A percentile compares a stretch with the other conserved stretches of the same genome.
These are phyloP conservation scores for Eimeria acervulina DNA, from an alignment of 169 alveolate species.

Conservation along the genomic window DNA sequence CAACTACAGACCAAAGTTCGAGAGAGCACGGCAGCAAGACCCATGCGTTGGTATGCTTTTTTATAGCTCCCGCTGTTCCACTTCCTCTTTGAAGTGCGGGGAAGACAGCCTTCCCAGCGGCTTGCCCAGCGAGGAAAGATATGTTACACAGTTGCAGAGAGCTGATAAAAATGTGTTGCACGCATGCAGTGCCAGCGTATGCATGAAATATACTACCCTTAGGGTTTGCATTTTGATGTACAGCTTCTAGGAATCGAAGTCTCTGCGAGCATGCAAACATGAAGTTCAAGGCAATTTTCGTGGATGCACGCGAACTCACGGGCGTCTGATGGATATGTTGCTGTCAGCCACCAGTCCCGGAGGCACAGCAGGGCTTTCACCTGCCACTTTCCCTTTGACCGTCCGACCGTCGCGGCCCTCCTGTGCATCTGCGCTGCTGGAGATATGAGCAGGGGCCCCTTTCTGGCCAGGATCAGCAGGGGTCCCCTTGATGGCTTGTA, in stretches of 20 bases:
- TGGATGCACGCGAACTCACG: slow-evolving; percentile 36
- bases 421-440: background rate
- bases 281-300: too few relatives aligned
- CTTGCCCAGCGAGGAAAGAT: too few relatives aligned
- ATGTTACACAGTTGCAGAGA: background rate
- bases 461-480: background rate
- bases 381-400: background rate
- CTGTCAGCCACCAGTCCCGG: slow-evolving; percentile 41
- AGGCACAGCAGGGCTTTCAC: slow-evolving; percentile 37
- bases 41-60: too few relatives aligned
- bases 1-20: too few relatives aligned
- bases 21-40: background rate
- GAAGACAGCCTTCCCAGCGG: background rate
- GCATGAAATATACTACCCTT: too few relatives aligned
- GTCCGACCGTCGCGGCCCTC: background rate
- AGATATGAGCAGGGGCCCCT: background rate
- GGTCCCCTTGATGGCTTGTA: background rate
- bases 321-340: slow-evolving; percentile 29
- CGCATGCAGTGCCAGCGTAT: too few relatives aligned
- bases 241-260: background rate
- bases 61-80: too few relatives aligned
- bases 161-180: background rate
- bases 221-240: background rate
- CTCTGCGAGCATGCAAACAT: background rate
- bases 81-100: background rate